Base-by-base conservation (phyloP, 345 rosid species). In the Reutealis trisperma region DNA sequence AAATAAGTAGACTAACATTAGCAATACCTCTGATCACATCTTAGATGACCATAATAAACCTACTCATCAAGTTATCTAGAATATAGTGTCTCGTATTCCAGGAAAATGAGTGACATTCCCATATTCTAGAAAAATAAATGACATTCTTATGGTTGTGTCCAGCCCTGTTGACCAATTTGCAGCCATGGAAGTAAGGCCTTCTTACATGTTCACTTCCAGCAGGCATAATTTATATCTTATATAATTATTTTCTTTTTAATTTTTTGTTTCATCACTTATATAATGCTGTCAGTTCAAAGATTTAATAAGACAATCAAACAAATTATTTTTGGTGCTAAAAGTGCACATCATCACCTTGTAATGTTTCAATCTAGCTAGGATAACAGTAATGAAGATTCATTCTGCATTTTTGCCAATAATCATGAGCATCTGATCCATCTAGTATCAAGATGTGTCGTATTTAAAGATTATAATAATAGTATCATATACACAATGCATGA, bases 401-500 rank as follows among this genome's bases (percentile, higher is more conserved):
- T 83, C 89, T 87, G 87, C 99, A 95, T 70, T 78, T 86, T 68
- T 67, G 78, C 98, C 97, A 95, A 77, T 80, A 32, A 74, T 82
- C 76, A 71, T 55, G 76, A 75, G 87, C 86, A 85, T 92, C 94
- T 79, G 90, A 84, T 63, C 63, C 83, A 77, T 41, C 58, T 67
- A 97, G 98, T 78, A 89, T 89, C 85, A 94, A 85, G 73, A 92
- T 82, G 84, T 94, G 34, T 81, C 86, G 84, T 80, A 92, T 89
- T 97, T 94, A 85, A 59, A 84, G 64, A 76, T 65, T 72, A 83
- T 22, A 51, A 41, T 70, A 49, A 74, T 67, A 63, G 67, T 70
- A 71, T 81, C 77, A 55, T 55, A 64, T 41, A 19, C 41, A 55
- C 52, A 34, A 74, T 22, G 66, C 41, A 74, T 9, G 71, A 5